Evolutionary conservation across 345 rosid species (phyloP), one percentile per base, ranked within the genome.

Genomic region (Hevea brasiliensis): DNA sequence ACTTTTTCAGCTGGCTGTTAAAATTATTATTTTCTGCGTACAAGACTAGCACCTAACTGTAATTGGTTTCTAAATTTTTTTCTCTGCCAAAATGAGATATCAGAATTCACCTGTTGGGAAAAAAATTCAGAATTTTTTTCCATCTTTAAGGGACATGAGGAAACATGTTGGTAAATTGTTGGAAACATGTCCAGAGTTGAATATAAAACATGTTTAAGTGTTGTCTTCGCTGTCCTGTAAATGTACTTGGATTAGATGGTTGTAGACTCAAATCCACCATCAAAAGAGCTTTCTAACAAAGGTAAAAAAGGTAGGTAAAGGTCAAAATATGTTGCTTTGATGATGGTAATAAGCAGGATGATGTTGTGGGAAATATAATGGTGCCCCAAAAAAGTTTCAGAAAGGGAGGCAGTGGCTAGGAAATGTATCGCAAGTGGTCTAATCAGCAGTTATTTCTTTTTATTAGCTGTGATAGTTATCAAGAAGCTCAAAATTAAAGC

Each of bases 1-100:
- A 42, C 71, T 40, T 48, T 15, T 73, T 20, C 44, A 8, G 24
- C 20, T 3, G 44, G 62, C 63, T 42, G 6, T 42, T 73, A 44
- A 13, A 50, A 73, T 72, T 45, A 6, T 37, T 68, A 59, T 37
- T 61, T 2, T 24, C 14, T 12, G 26, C 24, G 4, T 32, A 32
- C 37, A 32, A 32, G 37, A 32, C 42, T 24, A 21, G 40, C n/a
- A 45, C 27, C 72, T 61, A 21, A n/a, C 37, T 67, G 42, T 40
- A 62, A n/a, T 21, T 20, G 50, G 32, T 73, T 53, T 64, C 45
- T 15, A 58, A 29, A 24, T 17, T 47, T 64, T 44, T 37, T 73
- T 13, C 24, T 6, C 10, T 26, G 7, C 10, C 11, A 24, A 58
- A 58, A 60, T 53, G 35, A 68, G 45, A 73, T 27, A 53, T 11